These are phyloP conservation scores for Russula griseocarnosa DNA, from an alignment of 768 basidiomycete species.

Conservation along the genomic window DNA sequence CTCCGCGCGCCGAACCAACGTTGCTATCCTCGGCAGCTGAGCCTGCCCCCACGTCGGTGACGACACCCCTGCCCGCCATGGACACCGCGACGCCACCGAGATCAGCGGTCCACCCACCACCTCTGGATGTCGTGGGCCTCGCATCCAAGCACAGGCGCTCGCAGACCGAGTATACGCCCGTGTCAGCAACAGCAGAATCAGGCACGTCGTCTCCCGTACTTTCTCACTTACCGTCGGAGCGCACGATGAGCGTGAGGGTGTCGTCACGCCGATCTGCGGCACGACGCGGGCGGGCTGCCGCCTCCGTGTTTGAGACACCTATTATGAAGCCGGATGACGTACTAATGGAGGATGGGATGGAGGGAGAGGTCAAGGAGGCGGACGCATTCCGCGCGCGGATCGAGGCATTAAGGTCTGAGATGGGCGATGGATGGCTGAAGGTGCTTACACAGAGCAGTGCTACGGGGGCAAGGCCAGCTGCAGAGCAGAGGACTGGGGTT, in stretches of 20 bases:
- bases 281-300: conserved; percentile 52
- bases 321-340: conserved; percentile 27
- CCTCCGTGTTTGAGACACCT: conserved; percentile 61
- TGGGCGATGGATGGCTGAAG: conserved; percentile 87
- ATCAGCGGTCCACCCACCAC: not conserved
- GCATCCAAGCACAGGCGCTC: conserved; percentile 26
- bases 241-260: conserved; percentile 7
- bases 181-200: conserved; percentile 8
- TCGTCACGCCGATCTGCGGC: conserved; percentile 39
- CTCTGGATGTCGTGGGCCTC: not conserved
- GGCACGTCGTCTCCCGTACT: conserved; percentile 20
- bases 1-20: conserved; percentile 14
- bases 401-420: conserved; percentile 79
- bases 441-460: conserved; percentile 67
- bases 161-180: conserved; percentile 20
- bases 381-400: conserved; percentile 74
- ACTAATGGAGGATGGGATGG: conserved; percentile 32
- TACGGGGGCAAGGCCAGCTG: not conserved
- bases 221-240: conserved; percentile 31
- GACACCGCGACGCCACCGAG: conserved; percentile 9
- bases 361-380: conserved; percentile 45
- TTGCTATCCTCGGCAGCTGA: conserved; percentile 11
- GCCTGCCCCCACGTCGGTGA: not conserved
- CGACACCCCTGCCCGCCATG: not conserved
- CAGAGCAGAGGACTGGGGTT: conserved; percentile 6